Base-by-base conservation (phyloP, 2,329 filamentous ascomycete genomes). In the Trichophyton equinum region DNA sequence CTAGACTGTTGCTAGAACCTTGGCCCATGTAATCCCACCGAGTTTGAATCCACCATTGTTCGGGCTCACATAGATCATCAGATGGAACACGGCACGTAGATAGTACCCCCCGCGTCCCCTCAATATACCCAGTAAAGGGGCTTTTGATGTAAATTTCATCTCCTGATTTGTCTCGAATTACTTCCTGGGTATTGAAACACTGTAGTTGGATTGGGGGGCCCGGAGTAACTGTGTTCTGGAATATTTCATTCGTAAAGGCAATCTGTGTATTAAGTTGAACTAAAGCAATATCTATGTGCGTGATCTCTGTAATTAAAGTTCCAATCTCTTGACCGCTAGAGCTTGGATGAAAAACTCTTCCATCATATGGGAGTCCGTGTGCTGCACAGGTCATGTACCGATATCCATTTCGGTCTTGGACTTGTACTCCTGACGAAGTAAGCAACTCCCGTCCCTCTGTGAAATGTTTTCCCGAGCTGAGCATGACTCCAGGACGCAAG, bases 21-120 rank as follows among this genome's bases (percentile, higher is more conserved):
- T 67, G 62, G 13, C 62, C 62, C 38, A 65, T 60, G 51, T 66
- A 64, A 44, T 38, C 30, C 65, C 63, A 65, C 7, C 61, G 46
- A 7, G 57, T 58, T 0, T 36, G 18, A 13, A 64, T 59, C 64
- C 64, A 66, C 8, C 1, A 1, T 8, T 62, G 59, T 15, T 22
- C 5, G 8, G 61, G 57, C 20, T 56, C 47, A 49, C 44, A 6
- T 2, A 40, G 60, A 42, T 58, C 60, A 55, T 51, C 49, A 13
- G 5, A 2, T 20, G 27, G 49, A 18, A 36, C 6, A 20, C 49
- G 49, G 3, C 15, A 18, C 4, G 13, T 36, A 4, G 49, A 13
- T n/a, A 15, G 49, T 4, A 55, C 4, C 8, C 49, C 27, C 7
- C 9, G 1, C n/a, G 15, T 36, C 3, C 49, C 49, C 18, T 55